A percentile compares a stretch with the other conserved stretches of the same genome.
Conservation (phyloP, 768 basidiomycete genomes). For the Suillus spraguei region DNA sequence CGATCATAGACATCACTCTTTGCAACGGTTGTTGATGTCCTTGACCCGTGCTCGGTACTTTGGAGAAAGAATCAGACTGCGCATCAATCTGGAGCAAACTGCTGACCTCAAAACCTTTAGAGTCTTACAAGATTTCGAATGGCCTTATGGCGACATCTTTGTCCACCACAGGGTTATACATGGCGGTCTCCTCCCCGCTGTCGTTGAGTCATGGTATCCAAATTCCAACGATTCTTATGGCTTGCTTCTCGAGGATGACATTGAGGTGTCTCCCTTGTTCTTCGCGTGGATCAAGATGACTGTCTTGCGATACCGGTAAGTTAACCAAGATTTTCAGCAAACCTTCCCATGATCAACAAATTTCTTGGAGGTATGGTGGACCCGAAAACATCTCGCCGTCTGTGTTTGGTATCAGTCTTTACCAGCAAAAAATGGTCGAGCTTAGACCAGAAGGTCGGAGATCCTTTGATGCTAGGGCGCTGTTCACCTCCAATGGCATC, state of each 20-base stretch:
- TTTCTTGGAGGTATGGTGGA: slow-evolving; percentile 55
- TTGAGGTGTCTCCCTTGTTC: slow-evolving; percentile 82
- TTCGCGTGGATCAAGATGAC: slow-evolving; percentile 86
- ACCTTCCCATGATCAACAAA: slow-evolving; percentile 5
- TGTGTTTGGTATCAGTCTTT: slow-evolving; percentile 82
- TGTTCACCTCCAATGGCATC: slow-evolving; percentile 51
- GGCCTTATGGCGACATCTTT: slow-evolving; percentile 61
- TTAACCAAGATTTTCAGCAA: not conserved
- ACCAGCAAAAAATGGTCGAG: slow-evolving; percentile 84
- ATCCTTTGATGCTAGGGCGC: slow-evolving; percentile 62
- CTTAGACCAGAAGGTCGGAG: slow-evolving; percentile 67
- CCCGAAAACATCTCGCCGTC: slow-evolving; percentile 40
- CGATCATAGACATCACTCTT: slow-evolving; percentile 71
- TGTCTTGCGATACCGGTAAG: slow-evolving; percentile 73
- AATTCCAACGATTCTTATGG: slow-evolving; percentile 72
- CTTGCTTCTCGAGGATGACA: slow-evolving; percentile 82
- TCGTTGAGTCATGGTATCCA: slow-evolving; percentile 92
- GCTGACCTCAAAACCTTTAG: slow-evolving; percentile 62
- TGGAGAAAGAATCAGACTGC: slow-evolving; percentile 64
- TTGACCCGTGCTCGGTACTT: slow-evolving; percentile 60
- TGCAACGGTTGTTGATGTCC: slow-evolving; percentile 66
- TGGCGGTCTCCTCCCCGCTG: slow-evolving; percentile 78
- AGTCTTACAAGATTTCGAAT: slow-evolving; percentile 51
- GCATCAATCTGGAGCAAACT: slow-evolving; percentile 78
- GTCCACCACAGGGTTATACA: slow-evolving; percentile 76